These are phyloP conservation scores for Xerocomellus dryophilus DNA, from an alignment of 768 basidiomycete species.

Conservation along the genomic window DNA sequence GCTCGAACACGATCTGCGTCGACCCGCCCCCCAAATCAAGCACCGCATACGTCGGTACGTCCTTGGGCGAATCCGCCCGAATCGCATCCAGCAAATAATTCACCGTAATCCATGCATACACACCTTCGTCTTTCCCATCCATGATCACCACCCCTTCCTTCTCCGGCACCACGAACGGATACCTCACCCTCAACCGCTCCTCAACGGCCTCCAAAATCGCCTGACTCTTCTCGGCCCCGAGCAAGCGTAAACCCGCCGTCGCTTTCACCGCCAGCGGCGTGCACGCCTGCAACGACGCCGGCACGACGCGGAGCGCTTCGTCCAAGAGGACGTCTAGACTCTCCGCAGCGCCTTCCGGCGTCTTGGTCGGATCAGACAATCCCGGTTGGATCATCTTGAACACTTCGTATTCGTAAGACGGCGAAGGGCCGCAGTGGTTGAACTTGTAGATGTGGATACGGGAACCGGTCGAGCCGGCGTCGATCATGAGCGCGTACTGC, in stretches of 20 bases:
- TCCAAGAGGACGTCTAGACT: slow-evolving; percentile 78
- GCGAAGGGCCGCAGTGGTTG: slow-evolving; percentile 77
- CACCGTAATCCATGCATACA: slow-evolving; percentile 98
- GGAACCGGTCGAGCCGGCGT: slow-evolving; percentile 96
- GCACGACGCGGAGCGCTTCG: slow-evolving; percentile 77
- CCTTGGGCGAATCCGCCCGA: slow-evolving; percentile 45
- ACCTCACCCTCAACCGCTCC: slow-evolving; percentile 50
- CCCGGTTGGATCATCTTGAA: slow-evolving; percentile 84
- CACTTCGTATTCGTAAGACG: slow-evolving; percentile 88
- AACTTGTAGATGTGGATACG: slow-evolving; percentile 99
- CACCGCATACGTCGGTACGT: slow-evolving; percentile 72
- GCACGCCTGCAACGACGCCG: slow-evolving; percentile 55
- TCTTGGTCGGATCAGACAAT: slow-evolving; percentile 57
- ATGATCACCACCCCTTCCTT: slow-evolving; percentile 78
- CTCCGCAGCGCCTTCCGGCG: slow-evolving; percentile 69
- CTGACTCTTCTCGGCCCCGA: slow-evolving; percentile 58
- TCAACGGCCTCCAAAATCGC: slow-evolving; percentile 78
- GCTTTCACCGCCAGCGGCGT: slow-evolving; percentile 92
- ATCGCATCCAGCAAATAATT: slow-evolving; percentile 87
- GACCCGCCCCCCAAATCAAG: slow-evolving; percentile 96
- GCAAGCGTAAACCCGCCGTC: slow-evolving; percentile 79
- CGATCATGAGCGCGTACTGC: slow-evolving; percentile 95
- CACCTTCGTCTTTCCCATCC: slow-evolving; percentile 95
- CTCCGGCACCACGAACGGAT: slow-evolving; percentile 65
- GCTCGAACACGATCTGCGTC: slow-evolving; percentile 97